Conservation (phyloP, 1,139 yeast genomes). For the Scheffersomyces cryptocercus region DNA sequence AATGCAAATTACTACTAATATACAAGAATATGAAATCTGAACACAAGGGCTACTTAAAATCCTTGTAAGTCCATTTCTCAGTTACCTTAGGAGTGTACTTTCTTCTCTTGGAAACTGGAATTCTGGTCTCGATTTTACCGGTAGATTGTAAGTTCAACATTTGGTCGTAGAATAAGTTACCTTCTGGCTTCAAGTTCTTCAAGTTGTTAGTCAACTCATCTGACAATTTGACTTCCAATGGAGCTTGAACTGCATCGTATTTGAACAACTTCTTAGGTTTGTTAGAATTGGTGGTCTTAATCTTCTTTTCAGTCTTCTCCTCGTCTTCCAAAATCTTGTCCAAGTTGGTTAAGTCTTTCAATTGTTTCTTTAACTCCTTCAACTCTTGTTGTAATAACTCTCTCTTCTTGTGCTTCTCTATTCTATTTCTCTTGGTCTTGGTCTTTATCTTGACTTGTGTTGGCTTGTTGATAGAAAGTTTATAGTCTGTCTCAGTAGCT, state of each 20-base stretch:
- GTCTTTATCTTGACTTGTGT: constrained; percentile 74
- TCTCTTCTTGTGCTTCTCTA: constrained; percentile 64
- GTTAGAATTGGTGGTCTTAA: constrained; percentile 18
- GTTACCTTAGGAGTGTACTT: constrained; percentile 72
- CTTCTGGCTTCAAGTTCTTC: constrained; percentile 87
- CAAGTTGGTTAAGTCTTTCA: constrained; percentile 59
- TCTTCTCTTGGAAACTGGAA: constrained; percentile 67
- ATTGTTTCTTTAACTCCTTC: constrained; percentile 55
- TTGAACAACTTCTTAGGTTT: constrained; percentile 45
- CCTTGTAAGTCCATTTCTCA: constrained; percentile 92
- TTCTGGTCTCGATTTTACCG: constrained; percentile 85
- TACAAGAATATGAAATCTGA: too few relatives aligned
- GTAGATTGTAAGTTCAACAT: constrained; percentile 78
- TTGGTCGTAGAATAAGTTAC: constrained; percentile 79
- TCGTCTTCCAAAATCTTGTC: constrained; percentile 50
- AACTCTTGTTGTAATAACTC: constrained; percentile 56
- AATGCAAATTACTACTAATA: too few relatives aligned
- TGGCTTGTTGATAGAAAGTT: constrained; percentile 72
- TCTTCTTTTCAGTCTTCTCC: constrained; percentile 18
- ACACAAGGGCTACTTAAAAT: constrained; percentile 53
- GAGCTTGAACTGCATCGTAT: constrained; percentile 59
- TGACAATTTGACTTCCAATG: constrained; percentile 83
- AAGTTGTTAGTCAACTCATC: constrained; percentile 87
- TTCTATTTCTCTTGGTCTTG: constrained; percentile 70
- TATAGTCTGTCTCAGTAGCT: constrained; percentile 24